phyloP scores from a whole-genome alignment of 2,329 filamentous ascomycete genomes.

The Aureobasidium vineae region DNA sequence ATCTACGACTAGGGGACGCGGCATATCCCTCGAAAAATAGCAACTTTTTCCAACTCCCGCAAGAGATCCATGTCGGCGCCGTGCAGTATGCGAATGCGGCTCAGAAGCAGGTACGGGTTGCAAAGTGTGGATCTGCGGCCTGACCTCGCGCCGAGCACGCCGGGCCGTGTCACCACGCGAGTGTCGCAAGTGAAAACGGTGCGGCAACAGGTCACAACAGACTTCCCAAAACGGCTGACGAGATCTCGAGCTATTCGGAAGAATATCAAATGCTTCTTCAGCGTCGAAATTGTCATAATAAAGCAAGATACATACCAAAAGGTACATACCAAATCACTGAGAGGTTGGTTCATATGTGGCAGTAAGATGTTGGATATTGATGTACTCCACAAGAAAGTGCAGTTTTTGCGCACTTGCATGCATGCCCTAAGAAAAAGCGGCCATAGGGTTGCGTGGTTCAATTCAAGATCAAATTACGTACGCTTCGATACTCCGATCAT shows the following conservation, averaged over 20 bases:
- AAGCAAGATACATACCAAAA: too few species aligned
- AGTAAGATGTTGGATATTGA: too few species aligned
- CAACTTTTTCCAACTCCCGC: background rate
- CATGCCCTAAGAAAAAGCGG: too few species aligned
- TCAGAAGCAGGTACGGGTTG: constrained; percentile 16
- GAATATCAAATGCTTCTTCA: background rate
- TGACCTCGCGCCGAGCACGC: background rate
- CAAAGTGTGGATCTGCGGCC: background rate
- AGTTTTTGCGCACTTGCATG: too few species aligned
- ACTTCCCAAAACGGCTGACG: background rate
- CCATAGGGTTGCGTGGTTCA: too few species aligned
- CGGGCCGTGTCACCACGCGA: background rate
- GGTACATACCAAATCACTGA: too few species aligned
- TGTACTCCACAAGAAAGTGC: too few species aligned
- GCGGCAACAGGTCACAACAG: constrained; percentile 2
- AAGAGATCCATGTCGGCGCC: constrained; percentile 2
- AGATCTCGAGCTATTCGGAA: background rate
- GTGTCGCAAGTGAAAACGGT: constrained; percentile 1
- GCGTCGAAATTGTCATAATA: too few species aligned
- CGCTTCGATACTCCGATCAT: too few species aligned
- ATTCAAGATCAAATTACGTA: too few species aligned
- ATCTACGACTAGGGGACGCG: constrained; percentile 9
- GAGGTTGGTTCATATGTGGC: too few species aligned
- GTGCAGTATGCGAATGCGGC: background rate
- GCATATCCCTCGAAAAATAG: constrained; percentile 1